Evolutionary conservation across 169 alveolate species (phyloP).

Genomic region (Eimeria maxima): DNA sequence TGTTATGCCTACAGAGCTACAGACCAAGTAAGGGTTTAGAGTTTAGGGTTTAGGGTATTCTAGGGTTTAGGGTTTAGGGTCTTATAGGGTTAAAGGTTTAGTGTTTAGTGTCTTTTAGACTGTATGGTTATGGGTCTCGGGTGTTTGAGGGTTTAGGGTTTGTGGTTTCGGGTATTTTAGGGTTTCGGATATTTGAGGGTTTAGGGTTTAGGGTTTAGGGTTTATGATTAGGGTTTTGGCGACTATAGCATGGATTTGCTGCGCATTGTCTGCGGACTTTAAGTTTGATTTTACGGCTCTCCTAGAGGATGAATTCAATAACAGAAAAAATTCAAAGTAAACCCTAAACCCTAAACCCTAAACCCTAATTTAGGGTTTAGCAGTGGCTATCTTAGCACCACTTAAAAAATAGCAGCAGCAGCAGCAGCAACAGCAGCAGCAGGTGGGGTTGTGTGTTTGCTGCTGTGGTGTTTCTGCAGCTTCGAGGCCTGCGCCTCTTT

Average conservation of each 20-base stretch:
- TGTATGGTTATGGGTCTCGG: too few species aligned
- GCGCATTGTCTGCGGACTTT: conserved; percentile 58
- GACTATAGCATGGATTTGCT: conserved; percentile 14
- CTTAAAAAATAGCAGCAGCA: background rate
- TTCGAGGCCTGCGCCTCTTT: conserved; percentile 30
- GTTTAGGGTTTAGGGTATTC: conserved; percentile 20
- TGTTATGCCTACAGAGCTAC: background rate
- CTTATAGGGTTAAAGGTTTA: background rate
- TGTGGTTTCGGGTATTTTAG: too few species aligned
- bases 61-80: background rate
- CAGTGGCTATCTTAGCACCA: too few species aligned
- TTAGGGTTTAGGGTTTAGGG: too few species aligned
- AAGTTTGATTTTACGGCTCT: conserved; percentile 5
- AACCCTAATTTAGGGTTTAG: too few species aligned
- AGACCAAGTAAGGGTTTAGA: background rate
- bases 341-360: conserved; percentile 45
- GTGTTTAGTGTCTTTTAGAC: background rate
- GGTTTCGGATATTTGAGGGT: too few species aligned
- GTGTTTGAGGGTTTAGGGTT: too few species aligned
- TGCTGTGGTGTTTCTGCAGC: conserved; percentile 34
- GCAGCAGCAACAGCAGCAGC: conserved; percentile 30
- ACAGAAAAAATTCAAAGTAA: conserved; percentile 18
- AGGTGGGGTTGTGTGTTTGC: background rate
- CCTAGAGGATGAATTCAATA: conserved; percentile 11
- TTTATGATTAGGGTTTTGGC: background rate